phyloP scores from a whole-genome alignment of 768 basidiomycete genomes.

The Cystofilobasidium capitatum region DNA sequence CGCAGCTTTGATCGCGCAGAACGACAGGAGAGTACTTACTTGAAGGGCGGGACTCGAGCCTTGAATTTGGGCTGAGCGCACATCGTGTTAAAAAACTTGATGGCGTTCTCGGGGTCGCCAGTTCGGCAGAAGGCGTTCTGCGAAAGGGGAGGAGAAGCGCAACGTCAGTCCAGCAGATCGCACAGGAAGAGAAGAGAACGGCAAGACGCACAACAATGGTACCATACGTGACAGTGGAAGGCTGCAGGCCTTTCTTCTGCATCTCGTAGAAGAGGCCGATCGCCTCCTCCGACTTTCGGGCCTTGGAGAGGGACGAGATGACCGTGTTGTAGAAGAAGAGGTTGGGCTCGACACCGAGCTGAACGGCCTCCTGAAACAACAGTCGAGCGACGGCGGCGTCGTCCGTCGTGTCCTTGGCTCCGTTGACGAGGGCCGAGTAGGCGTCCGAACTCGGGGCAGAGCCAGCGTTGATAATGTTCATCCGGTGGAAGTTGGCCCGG shows the following conservation, averaged over 20 bases:
- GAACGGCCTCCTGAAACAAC: slow-evolving; percentile 68
- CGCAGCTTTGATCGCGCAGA: no score
- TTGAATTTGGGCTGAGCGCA: slow-evolving; percentile 57
- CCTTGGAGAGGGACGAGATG: slow-evolving; percentile 89
- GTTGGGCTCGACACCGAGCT: slow-evolving; percentile 61
- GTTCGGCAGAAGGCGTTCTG: slow-evolving; percentile 75
- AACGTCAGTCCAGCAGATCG: neutral
- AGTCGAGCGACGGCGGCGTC: slow-evolving; percentile 78
- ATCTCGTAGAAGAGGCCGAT: slow-evolving; percentile 67
- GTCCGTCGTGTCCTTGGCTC: slow-evolving; percentile 88
- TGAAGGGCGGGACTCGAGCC: slow-evolving; percentile 87
- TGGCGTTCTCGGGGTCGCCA: slow-evolving; percentile 73
- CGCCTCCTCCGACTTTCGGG: slow-evolving; percentile 83
- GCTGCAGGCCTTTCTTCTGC: slow-evolving; percentile 61
- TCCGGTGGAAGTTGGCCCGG: slow-evolving; percentile 68
- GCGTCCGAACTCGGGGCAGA: slow-evolving; percentile 75
- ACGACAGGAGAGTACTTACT: slow-evolving; percentile 40
- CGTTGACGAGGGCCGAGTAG: slow-evolving; percentile 79
- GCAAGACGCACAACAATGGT: slow-evolving; percentile 55
- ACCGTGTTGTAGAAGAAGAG: slow-evolving; percentile 92
- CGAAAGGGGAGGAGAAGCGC: neutral
- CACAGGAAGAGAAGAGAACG: neutral
- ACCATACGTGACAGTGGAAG: slow-evolving; percentile 86
- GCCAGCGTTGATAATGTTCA: slow-evolving; percentile 65
- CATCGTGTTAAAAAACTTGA: slow-evolving; percentile 81